phyloP scores from a whole-genome alignment of 2,329 filamentous ascomycete species.

The Waltergamsia citrina region DNA sequence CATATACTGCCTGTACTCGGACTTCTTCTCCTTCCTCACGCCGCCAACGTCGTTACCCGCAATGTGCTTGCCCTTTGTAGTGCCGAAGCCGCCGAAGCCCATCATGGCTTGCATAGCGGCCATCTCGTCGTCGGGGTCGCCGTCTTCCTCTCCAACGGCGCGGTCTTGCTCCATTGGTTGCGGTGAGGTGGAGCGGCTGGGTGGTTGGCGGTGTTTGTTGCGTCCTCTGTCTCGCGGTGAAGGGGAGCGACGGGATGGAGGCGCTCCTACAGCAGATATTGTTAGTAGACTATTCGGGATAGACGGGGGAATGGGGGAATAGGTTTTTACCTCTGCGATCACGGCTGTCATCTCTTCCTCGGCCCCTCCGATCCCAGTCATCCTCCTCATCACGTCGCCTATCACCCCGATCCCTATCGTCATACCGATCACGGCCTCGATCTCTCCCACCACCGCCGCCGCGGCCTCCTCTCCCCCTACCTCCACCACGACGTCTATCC shows the following conservation, averaged over 20 bases:
- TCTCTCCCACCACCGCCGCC: neutral
- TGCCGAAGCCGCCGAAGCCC: conserved; percentile 80
- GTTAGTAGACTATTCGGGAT: too few relatives aligned
- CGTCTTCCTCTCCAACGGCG: conserved; percentile 18
- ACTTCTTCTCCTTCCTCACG: conserved; percentile 87
- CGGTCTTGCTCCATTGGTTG: conserved; percentile 2
- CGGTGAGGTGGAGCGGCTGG: too few relatives aligned
- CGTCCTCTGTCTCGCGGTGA: neutral
- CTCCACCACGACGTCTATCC: conserved; percentile 1
- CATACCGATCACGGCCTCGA: conserved; percentile 2
- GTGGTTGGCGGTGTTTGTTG: conserved; percentile 5
- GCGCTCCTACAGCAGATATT: neutral
- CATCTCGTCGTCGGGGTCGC: conserved; percentile 55
- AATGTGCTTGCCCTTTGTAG: conserved; percentile 83
- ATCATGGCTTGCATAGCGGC: conserved; percentile 75
- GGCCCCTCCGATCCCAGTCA: conserved; percentile 10
- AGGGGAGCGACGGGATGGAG: conserved; percentile 1
- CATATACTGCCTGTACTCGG: conserved; percentile 95
- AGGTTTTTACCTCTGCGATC: conserved; percentile 6
- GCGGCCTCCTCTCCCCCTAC: neutral
- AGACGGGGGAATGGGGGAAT: too few relatives aligned
- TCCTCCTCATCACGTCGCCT: conserved; percentile 10
- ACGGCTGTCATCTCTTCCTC: conserved; percentile 12
- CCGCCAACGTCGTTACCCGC: conserved; percentile 76
- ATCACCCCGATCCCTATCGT: conserved; percentile 5